Conservation (phyloP, 768 basidiomycete genomes). For the Pleurotus ostreatus region DNA sequence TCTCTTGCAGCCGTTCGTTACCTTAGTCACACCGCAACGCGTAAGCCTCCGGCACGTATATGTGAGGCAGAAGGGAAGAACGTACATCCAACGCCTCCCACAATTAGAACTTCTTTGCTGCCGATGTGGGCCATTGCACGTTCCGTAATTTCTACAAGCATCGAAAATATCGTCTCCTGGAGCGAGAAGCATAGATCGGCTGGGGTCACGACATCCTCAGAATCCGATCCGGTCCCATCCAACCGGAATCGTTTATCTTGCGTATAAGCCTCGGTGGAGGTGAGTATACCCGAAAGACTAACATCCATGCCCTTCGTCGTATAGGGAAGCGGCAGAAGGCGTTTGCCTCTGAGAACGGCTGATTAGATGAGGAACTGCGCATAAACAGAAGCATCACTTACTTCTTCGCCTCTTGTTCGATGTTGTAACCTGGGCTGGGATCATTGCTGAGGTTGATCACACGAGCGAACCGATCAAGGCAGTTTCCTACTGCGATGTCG, state of each 20-base stretch:
- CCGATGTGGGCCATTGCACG: constrained; percentile 99
- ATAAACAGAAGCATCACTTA: constrained; percentile 22
- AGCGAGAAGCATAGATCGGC: constrained; percentile 97
- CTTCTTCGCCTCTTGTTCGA: constrained; percentile 94
- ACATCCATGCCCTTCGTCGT: constrained; percentile 99
- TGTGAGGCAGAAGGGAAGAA: constrained; percentile 12
- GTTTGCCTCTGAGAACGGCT: constrained; percentile 60
- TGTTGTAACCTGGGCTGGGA: constrained; percentile 95
- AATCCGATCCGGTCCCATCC: constrained; percentile 30
- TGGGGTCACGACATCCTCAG: constrained; percentile 76
- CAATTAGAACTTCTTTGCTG: constrained; percentile 93
- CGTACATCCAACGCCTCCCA: constrained; percentile 99
- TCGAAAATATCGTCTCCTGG: constrained; percentile 95
- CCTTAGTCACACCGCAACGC: constrained; percentile 38
- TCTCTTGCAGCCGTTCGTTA: constrained; percentile 90
- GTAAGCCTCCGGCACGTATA: not conserved
- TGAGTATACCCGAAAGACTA: constrained; percentile 90
- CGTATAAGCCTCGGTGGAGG: constrained; percentile 85
- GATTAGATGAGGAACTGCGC: too few species aligned
- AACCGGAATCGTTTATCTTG: constrained; percentile 76
- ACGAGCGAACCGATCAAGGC: constrained; percentile 93
- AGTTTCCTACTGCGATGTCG: constrained; percentile 99
- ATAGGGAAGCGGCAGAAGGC: constrained; percentile 83
- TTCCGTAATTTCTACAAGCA: constrained; percentile 99
- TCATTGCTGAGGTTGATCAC: constrained; percentile 94